These are phyloP conservation scores for Dendrocalamus latiflorus DNA, from an alignment of 202 grass and related monocot genomes.

Conservation along the genomic window DNA sequence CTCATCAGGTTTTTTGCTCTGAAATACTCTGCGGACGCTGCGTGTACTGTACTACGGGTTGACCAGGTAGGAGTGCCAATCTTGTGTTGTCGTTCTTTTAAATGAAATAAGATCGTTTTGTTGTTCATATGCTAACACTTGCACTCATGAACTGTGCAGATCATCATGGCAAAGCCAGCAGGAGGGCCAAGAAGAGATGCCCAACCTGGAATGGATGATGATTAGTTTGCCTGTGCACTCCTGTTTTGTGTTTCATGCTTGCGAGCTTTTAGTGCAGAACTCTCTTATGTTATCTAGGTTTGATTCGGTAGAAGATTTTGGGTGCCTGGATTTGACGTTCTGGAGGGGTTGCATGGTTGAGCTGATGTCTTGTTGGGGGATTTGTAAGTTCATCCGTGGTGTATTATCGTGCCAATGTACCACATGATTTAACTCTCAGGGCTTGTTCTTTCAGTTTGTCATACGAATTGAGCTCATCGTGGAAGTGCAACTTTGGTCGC, in stretches of 20 bases:
- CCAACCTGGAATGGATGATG: constrained; percentile 61
- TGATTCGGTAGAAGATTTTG: constrained; percentile 38
- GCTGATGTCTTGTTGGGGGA: neutral
- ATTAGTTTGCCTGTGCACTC: constrained; percentile 32
- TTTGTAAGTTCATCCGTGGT: neutral
- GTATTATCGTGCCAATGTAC: constrained; percentile 3
- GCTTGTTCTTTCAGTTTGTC: neutral
- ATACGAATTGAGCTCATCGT: neutral
- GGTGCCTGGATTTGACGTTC: neutral
- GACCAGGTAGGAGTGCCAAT: constrained; percentile 59
- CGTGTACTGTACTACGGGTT: constrained; percentile 75
- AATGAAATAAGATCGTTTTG: neutral
- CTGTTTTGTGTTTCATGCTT: constrained; percentile 4
- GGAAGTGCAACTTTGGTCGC: too few species aligned
- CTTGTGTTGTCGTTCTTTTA: neutral
- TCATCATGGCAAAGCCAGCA: constrained; percentile 90
- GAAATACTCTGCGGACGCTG: constrained; percentile 78
- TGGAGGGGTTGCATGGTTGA: neutral
- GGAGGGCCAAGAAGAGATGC: constrained; percentile 64
- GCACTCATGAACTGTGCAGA: constrained; percentile 32
- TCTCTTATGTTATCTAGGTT: constrained; percentile 27
- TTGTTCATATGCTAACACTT: constrained; percentile 9
- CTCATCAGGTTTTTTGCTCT: constrained; percentile 81
- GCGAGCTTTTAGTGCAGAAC: neutral
- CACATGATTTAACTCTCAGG: constrained; percentile 8